Evolutionary conservation across 495 filamentous ascomycete species (phyloP), one percentile per base, ranked within the genome.

Genomic region (Tuber aestivum): DNA sequence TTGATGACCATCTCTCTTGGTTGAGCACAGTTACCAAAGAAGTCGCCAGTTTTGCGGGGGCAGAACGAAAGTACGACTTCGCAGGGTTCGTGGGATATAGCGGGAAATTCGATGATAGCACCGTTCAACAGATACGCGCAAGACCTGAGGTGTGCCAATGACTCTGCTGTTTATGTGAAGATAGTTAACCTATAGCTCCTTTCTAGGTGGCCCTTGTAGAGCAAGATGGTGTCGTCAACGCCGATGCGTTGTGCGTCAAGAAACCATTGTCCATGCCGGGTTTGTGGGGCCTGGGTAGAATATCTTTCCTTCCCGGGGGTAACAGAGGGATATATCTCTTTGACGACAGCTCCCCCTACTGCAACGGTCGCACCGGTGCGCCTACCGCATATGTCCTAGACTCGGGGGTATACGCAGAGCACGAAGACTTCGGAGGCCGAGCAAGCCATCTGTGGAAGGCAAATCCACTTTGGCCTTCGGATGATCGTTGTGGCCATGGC

Each of bases 401-500:
- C 70, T 79, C 73, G 14, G 79, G 79, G 2, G 65, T 79, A 20
- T 32, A n/a, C 38, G 0, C 56, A 3, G 73, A 50, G 4, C 78
- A 80, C 41, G 32, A 71, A 0, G 76, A 80, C 50, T 80, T 78
- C 32, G 71, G 70, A 37, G 70, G 42, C 32, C 40, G 77, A 74
- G 75, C 72, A 41, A 50, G 23, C n/a, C n/a, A 38, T 18, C 44
- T 72, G 23, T 78, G n/a, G 20, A 77, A 73, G 21, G 45, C 75
- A 7, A 35, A 71, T 18, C 12, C 42, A 18, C 32, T 6, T 5
- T 73, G 70, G 77, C 6, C 23, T 23, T 20, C 69, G 50, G 41
- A 4, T 21, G 56, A 80, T 41, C 10, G 35, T 18, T 80, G 78
- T 71, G 88, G 90, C 21, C 91, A 93, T 82, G 91, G 91, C 23